Conservation (phyloP, 2,329 filamentous ascomycete species). For the Teratosphaeria viscida region DNA sequence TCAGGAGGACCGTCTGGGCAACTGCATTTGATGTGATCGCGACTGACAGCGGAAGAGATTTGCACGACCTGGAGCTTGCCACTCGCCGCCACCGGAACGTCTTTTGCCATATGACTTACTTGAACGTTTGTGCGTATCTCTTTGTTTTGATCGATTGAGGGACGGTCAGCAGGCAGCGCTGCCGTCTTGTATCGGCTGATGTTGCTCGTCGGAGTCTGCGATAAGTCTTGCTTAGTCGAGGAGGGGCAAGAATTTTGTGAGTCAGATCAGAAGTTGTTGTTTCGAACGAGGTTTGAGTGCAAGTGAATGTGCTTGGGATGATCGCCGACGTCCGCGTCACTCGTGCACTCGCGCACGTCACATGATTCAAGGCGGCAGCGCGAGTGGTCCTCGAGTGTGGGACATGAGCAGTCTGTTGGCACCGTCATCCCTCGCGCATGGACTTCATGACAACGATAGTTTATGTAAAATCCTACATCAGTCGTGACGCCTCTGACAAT, state of each 20-base stretch:
- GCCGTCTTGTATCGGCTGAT: too few species aligned
- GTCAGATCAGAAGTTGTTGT: background rate
- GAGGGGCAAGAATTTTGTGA: background rate
- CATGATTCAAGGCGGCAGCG: background rate
- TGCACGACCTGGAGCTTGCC: background rate
- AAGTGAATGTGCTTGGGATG: background rate
- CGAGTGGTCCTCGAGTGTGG: too few species aligned
- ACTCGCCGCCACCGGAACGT: background rate
- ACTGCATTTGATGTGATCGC: constrained; percentile 2
- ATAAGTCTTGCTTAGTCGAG: too few species aligned
- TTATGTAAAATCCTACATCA: background rate
- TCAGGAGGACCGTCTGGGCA: constrained; percentile 1
- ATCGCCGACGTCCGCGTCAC: background rate
- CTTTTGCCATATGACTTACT: background rate
- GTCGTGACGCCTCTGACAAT: background rate
- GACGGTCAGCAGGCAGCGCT: background rate
- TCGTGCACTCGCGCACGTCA: background rate
- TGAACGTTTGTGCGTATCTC: too few species aligned
- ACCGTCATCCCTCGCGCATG: background rate
- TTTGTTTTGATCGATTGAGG: background rate
- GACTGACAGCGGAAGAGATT: constrained; percentile 1
- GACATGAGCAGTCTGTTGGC: too few species aligned
- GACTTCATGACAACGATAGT: background rate
- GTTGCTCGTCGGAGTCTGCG: too few species aligned
- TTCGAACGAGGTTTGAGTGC: background rate